Conservation (phyloP, 2,329 filamentous ascomycete species). For the Pseudogymnoascus sp. region DNA sequence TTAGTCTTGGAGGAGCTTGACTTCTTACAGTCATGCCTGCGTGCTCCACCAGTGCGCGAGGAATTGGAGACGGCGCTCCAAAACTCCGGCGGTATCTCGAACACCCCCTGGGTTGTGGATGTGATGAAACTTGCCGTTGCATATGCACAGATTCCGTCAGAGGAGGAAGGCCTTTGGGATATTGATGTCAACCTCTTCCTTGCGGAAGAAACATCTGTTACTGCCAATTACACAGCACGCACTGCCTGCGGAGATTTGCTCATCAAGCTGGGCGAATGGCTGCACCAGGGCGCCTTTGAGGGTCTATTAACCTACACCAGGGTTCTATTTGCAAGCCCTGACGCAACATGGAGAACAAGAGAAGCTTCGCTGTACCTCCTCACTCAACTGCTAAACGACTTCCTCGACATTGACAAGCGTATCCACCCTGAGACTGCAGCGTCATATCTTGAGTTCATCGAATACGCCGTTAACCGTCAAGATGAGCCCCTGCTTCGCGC, state of each 20-base stretch:
- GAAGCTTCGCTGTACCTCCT: conserved; percentile 81
- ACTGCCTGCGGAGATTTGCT: conserved; percentile 88
- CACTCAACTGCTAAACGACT: conserved; percentile 76
- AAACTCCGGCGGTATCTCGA: conserved; percentile 49
- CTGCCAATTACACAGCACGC: conserved; percentile 90
- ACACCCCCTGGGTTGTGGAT: conserved; percentile 75
- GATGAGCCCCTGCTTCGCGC: conserved; percentile 74
- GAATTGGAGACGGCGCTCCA: conserved; percentile 77
- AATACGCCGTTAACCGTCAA: conserved; percentile 62
- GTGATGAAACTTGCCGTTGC: conserved; percentile 78
- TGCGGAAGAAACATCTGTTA: conserved; percentile 89
- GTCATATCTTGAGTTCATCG: conserved; percentile 73
- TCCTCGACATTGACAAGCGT: conserved; percentile 66
- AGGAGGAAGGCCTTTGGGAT: conserved; percentile 94
- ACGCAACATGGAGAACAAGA: conserved; percentile 52
- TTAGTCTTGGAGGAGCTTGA: conserved; percentile 90
- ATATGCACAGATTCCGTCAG: conserved; percentile 82
- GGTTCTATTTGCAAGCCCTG: conserved; percentile 57
- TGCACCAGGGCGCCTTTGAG: conserved; percentile 67
- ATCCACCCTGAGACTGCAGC: conserved; percentile 63
- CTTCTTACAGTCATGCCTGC: conserved; percentile 84
- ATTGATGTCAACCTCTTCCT: conserved; percentile 94
- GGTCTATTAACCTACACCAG: conserved; percentile 72
- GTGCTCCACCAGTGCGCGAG: conserved; percentile 78
- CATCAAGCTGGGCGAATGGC: conserved; percentile 89